Evolutionary conservation across 2,329 filamentous ascomycete genomes (phyloP).

Genomic region (Coniochaeta pulveracea): DNA sequence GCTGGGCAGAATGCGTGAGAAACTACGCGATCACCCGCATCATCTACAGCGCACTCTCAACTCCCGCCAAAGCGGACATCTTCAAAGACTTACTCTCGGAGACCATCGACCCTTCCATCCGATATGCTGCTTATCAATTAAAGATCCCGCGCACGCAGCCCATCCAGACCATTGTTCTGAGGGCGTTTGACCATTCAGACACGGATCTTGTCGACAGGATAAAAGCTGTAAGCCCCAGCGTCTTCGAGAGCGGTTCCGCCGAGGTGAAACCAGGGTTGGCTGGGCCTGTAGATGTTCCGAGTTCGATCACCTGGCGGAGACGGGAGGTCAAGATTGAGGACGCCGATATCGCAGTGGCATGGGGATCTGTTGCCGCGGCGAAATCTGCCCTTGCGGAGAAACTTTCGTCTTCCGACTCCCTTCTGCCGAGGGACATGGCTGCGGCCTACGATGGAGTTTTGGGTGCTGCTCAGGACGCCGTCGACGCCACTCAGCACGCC

Average conservation of each 20-base stretch:
- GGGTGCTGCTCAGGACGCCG: slow-evolving; percentile 82
- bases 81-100: slow-evolving; percentile 79
- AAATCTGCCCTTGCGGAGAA: slow-evolving; percentile 36
- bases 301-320: slow-evolving; percentile 74
- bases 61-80: slow-evolving; percentile 56
- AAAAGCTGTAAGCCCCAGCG: slow-evolving; percentile 56
- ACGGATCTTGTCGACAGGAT: slow-evolving; percentile 52
- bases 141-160: slow-evolving; percentile 78
- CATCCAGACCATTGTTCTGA: slow-evolving; percentile 65
- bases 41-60: slow-evolving; percentile 68
- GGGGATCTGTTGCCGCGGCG: slow-evolving; percentile 55
- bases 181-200: slow-evolving; percentile 62
- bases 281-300: slow-evolving; percentile 39
- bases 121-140: slow-evolving; percentile 88
- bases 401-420: slow-evolving; percentile 29
- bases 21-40: slow-evolving; percentile 68
- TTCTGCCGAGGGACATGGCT: slow-evolving; percentile 56
- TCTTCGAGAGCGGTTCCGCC: slow-evolving; percentile 46
- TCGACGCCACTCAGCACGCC: slow-evolving; percentile 84
- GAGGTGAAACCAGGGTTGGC: slow-evolving; percentile 35
- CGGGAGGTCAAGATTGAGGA: slow-evolving; percentile 84
- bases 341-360: slow-evolving; percentile 76
- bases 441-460: slow-evolving; percentile 87
- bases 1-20: slow-evolving; percentile 68
- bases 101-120: slow-evolving; percentile 84